These are phyloP conservation scores for Evernia prunastri DNA, from an alignment of 495 filamentous ascomycete genomes.

Conservation along the genomic window DNA sequence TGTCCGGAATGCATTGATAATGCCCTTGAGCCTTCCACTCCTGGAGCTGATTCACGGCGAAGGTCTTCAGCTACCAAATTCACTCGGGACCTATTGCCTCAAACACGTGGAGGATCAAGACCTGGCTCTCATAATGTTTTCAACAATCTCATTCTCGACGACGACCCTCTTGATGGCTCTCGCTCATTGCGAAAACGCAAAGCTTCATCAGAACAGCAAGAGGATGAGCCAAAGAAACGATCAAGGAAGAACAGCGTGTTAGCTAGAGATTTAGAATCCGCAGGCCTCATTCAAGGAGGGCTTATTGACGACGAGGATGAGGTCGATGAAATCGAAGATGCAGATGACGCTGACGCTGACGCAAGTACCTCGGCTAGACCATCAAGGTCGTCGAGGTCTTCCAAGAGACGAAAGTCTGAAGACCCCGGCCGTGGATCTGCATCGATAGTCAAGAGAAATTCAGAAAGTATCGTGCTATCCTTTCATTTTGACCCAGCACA, in stretches of 20 bases:
- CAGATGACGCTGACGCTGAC: conserved; percentile 23
- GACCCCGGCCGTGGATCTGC: conserved; percentile 29
- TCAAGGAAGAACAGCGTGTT: conserved; percentile 28
- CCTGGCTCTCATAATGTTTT: conserved; percentile 84
- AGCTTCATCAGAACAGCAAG: conserved; percentile 52
- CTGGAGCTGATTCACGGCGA: conserved; percentile 36
- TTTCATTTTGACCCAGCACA: conserved; percentile 55
- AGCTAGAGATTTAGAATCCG: conserved; percentile 18
- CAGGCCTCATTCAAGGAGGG: conserved; percentile 12
- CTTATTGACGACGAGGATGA: conserved; percentile 19
- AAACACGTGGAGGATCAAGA: conserved; percentile 60
- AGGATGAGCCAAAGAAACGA: conserved; percentile 42
- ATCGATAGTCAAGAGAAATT: conserved; percentile 31
- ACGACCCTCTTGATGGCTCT: conserved; percentile 79
- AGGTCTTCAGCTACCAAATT: conserved; percentile 47
- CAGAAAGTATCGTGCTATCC: conserved; percentile 47
- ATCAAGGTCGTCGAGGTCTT: conserved; percentile 28
- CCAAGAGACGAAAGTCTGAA: conserved; percentile 32
- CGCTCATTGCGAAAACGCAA: conserved; percentile 85
- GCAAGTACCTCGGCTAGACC: conserved; percentile 21
- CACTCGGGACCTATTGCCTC: conserved; percentile 68
- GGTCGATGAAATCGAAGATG: conserved; percentile 27
- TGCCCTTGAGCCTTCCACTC: conserved; percentile 48
- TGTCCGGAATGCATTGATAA: conserved; percentile 71
- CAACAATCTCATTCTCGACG: conserved; percentile 64